These are phyloP conservation scores for Firmiana major DNA, from an alignment of 345 rosid genomes.

Conservation along the genomic window DNA sequence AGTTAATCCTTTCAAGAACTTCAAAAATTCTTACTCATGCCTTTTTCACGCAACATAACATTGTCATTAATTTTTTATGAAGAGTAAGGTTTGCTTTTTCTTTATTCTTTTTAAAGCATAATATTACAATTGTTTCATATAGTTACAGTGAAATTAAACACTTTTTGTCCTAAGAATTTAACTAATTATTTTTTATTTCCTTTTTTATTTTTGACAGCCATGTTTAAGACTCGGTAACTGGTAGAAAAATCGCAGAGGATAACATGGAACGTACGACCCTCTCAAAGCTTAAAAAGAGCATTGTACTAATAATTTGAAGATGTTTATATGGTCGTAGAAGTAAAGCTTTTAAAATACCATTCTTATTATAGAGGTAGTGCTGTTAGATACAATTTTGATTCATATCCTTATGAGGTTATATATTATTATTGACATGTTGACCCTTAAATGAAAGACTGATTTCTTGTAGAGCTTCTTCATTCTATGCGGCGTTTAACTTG, in stretches of 20 bases:
- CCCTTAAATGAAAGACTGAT: neutral
- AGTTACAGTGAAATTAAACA: neutral
- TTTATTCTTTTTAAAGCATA: neutral
- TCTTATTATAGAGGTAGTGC: neutral
- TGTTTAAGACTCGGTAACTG: neutral
- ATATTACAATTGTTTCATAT: neutral
- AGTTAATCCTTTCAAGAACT: neutral
- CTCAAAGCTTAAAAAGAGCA: neutral
- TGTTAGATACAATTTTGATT: neutral
- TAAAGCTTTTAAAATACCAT: no score
- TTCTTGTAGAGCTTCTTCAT: neutral
- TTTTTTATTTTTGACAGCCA: no score
- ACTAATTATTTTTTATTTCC: no score
- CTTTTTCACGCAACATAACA: neutral
- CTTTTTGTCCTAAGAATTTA: no score
- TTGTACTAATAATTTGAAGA: no score
- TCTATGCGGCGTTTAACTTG: slow-evolving; percentile 1
- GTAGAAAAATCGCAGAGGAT: neutral
- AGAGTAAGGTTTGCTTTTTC: neutral
- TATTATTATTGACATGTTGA: neutral
- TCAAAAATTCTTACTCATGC: neutral
- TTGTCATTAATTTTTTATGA: neutral
- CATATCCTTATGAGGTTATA: neutral
- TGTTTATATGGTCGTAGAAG: no score
- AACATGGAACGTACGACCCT: neutral